Conservation (phyloP, 2,329 filamentous ascomycete genomes). For the Eurotiales sp. region DNA sequence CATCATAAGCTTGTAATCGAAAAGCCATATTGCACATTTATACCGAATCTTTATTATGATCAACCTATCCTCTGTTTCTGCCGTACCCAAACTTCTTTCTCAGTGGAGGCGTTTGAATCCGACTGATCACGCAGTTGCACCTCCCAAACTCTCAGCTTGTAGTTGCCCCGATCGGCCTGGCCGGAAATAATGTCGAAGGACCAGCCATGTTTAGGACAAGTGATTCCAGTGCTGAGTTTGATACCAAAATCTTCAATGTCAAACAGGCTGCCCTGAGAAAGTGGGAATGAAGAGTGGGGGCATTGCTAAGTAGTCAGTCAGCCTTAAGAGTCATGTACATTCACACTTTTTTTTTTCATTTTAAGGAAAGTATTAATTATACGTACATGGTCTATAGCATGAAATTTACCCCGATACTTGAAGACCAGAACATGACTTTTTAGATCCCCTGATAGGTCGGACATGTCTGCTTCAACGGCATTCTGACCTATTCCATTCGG, state of each 20-base stretch:
- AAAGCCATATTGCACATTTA: too few species aligned
- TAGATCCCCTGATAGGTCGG: conserved; percentile 40
- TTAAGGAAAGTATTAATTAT: too few species aligned
- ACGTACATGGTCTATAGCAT: conserved; percentile 63
- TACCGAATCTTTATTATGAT: too few species aligned
- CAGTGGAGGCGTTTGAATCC: conserved; percentile 4
- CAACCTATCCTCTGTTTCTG: conserved; percentile 11
- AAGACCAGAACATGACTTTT: conserved; percentile 64
- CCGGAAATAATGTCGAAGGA: conserved; percentile 67
- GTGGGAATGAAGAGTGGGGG: conserved; percentile 63
- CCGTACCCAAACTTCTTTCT: conserved; percentile 35
- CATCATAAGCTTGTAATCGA: too few species aligned
- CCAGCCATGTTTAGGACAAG: conserved; percentile 68
- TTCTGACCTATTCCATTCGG: conserved; percentile 35
- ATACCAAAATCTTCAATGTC: conserved; percentile 70
- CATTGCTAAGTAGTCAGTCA: conserved; percentile 54
- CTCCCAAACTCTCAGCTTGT: conserved; percentile 62
- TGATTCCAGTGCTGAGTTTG: conserved; percentile 49
- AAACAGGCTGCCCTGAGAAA: conserved; percentile 60
- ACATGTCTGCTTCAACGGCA: conserved; percentile 18
- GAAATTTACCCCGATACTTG: conserved; percentile 59
- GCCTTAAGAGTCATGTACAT: too few species aligned
- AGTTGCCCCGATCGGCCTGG: conserved; percentile 58
- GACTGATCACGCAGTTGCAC: conserved; percentile 49
- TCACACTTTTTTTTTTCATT: too few species aligned